These are phyloP conservation scores for Coniosporium apollinis DNA, from an alignment of 495 filamentous ascomycete species.

Conservation along the genomic window DNA sequence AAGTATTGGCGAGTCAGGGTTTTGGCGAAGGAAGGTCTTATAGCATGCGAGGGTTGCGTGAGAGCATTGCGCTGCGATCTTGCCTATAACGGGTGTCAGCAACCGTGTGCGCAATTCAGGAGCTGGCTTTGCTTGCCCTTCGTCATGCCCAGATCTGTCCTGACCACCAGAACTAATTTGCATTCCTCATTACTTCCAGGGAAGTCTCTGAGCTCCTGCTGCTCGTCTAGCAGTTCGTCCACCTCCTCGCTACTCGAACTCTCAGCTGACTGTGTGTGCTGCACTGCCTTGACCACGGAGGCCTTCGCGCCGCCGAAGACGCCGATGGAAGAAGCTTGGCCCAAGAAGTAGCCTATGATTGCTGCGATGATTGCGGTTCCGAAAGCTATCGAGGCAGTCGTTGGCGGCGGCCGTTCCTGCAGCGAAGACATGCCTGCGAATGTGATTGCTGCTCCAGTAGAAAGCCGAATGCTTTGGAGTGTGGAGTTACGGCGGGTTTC, in stretches of 20 bases:
- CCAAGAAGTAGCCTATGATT: constrained; percentile 25
- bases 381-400: constrained; percentile 20
- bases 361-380: constrained; percentile 22
- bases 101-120: background rate
- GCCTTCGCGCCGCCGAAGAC: constrained; percentile 15
- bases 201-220: constrained; percentile 19
- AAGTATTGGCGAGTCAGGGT: constrained; percentile 46
- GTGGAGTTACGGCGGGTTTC: too few relatives aligned
- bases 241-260: constrained; percentile 11
- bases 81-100: constrained; percentile 38
- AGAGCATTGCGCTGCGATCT: constrained; percentile 92
- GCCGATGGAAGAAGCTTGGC: constrained; percentile 25
- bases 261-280: constrained; percentile 3
- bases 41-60: constrained; percentile 96
- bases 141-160: constrained; percentile 90
- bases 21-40: constrained; percentile 51
- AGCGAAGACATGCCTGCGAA: constrained; percentile 10
- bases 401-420: constrained; percentile 20
- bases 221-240: constrained; percentile 8
- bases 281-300: constrained; percentile 1
- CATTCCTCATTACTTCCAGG: constrained; percentile 52
- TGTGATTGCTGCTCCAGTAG: too few relatives aligned
- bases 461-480: too few relatives aligned
- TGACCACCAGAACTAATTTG: constrained; percentile 82
- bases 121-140: constrained; percentile 44